Evolutionary conservation across 257 asterid genomes (phyloP).

Genomic region (Hygrophila difformis): DNA sequence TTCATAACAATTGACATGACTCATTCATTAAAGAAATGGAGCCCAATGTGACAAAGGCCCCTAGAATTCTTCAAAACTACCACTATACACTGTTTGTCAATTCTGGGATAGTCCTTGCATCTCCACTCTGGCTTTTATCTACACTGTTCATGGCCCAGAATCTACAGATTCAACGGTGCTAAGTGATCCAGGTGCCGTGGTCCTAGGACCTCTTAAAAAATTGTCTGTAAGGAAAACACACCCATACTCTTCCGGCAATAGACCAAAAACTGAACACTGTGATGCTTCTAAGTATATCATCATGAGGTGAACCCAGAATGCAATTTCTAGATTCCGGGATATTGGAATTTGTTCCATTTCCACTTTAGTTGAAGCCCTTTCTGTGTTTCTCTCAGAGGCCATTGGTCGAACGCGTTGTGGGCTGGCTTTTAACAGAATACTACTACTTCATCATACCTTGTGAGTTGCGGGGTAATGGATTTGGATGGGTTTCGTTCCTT

Average conservation of each 20-base stretch:
- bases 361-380: not conserved
- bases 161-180: too few species aligned
- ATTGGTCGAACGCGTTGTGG: not conserved
- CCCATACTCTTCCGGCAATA: not conserved
- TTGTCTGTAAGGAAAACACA: not conserved
- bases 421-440: too few species aligned
- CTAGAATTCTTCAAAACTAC: slow-evolving; percentile 11
- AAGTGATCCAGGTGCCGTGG: too few species aligned
- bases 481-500: slow-evolving; percentile 37
- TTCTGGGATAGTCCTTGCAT: too few species aligned
- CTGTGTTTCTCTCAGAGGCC: not conserved
- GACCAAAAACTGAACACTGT: not conserved
- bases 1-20: slow-evolving; percentile 2
- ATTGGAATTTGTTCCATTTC: slow-evolving; percentile 8
- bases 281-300: not conserved
- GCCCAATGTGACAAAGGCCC: slow-evolving; percentile 15
- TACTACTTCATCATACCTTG: too few species aligned
- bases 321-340: not conserved
- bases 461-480: too few species aligned
- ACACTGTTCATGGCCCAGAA: too few species aligned
- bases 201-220: too few species aligned
- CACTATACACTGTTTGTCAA: slow-evolving; percentile 1
- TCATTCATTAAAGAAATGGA: slow-evolving; percentile 15
- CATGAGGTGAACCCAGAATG: not conserved
- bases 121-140: too few species aligned